Evolutionary conservation across 331 rosid genomes (phyloP).

Genomic region (Rhamnella rubrinervis): DNA sequence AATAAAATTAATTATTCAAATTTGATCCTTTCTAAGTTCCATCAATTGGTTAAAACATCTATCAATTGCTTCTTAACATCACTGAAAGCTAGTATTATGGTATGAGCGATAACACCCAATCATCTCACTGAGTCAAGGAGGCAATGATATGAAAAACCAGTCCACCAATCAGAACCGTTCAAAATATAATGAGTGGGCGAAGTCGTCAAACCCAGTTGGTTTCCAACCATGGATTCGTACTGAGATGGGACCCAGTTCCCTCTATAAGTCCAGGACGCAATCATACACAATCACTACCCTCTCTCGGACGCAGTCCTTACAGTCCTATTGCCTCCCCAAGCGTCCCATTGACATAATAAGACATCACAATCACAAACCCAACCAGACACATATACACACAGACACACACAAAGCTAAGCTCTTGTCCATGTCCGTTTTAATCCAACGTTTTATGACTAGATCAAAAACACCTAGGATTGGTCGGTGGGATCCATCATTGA

Average conservation of each 20-base stretch:
- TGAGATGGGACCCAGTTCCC: conserved; percentile 37
- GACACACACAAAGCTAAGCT: no score
- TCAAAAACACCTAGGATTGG: background rate
- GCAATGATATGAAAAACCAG: conserved; percentile 35
- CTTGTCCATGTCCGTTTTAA: conserved; percentile 1
- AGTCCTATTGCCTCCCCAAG: conserved; percentile 3
- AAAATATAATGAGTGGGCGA: conserved; percentile 49
- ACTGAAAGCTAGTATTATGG: no score
- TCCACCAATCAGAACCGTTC: conserved; percentile 47
- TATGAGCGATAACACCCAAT: background rate
- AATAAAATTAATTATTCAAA: no score
- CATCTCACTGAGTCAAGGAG: conserved; percentile 21
- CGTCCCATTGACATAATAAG: background rate
- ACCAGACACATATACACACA: no score
- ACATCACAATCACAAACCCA: background rate
- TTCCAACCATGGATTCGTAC: conserved; percentile 28
- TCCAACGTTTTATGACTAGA: background rate
- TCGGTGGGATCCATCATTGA: background rate
- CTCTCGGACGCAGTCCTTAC: background rate
- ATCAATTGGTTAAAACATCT: no score
- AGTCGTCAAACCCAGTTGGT: conserved; percentile 24
- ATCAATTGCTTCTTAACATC: no score
- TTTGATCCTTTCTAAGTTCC: no score
- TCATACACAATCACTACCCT: conserved; percentile 51
- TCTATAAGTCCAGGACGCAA: conserved; percentile 38